Evolutionary conservation across 1,284 basidiomycete species (phyloP), one percentile per base, ranked within the genome.

Genomic region (Blastosporella zonata): DNA sequence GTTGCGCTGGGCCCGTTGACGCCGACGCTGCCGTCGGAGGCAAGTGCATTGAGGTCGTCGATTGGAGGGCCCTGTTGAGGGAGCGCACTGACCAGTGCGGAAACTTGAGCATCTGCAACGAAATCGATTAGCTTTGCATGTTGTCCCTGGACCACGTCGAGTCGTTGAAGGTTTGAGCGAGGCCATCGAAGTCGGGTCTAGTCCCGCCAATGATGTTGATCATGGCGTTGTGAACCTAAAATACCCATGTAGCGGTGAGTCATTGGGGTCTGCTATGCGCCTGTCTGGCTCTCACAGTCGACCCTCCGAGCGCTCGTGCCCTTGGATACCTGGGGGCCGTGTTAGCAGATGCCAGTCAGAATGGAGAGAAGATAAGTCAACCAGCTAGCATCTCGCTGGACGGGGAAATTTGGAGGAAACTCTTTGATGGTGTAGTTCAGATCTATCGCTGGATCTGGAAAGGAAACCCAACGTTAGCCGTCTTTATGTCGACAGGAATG

Each of bases 191-290:
- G 34, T 60, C 56, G 20, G 47, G 40, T 31, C 36, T 21, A 8
- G 57, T 58, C 8, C 44, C 54, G 9, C 51, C 43, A 12, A 61
- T 52, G 17, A 55, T 54, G 41, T 60, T 61, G 38, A 60, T 46
- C 54, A 60, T 47, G 3, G 55, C 57, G 38, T 61, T 61, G 31
- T 61, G 59, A 9, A 55, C 23, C 58, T 56, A 15, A 17, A 13
- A 18, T 2, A 4, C 17, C 15, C 53, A 25, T 34, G 50, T 57
- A 28, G 6, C 29, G 9, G 18, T 15, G 27, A 0, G 29, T 45
- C 10, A 17, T 20, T 4, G 43, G 6, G 4, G 50, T 41, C 10
- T n/a, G 48, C 43, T 42, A 50, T 21, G 7, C 33, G 39, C 29
- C 54, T 54, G 35, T 52, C 3, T 49, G 17, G 44, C 36, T 25